Evolutionary conservation across 2,329 filamentous ascomycete species (phyloP).

Genomic region (Stemphylium vesicarium): DNA sequence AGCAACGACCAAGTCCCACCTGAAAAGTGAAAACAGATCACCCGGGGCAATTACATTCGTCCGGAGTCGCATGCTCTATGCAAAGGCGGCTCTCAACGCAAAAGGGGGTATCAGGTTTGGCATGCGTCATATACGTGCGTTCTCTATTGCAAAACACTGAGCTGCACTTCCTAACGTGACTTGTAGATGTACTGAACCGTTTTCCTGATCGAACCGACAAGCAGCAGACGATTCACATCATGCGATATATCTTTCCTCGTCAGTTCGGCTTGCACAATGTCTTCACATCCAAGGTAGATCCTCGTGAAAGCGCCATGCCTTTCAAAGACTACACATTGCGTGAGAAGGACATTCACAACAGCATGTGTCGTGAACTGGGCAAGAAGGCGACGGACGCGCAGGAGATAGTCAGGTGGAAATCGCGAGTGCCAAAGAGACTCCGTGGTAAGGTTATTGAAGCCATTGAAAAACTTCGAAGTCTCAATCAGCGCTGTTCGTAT

Average conservation of each 20-base stretch:
- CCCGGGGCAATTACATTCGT: conserved; percentile 74
- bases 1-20: neutral
- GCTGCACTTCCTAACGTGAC: conserved; percentile 18
- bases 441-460: conserved; percentile 67
- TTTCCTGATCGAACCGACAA: conserved; percentile 58
- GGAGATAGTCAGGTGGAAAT: conserved; percentile 44
- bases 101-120: conserved; percentile 74
- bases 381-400: conserved; percentile 24
- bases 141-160: neutral
- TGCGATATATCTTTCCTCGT: conserved; percentile 93
- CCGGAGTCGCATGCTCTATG: conserved; percentile 85
- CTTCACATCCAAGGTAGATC: conserved; percentile 75
- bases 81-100: conserved; percentile 72
- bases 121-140: conserved; percentile 79
- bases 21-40: conserved; percentile 21
- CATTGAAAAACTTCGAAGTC: conserved; percentile 70
- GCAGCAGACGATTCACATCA: conserved; percentile 69
- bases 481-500: conserved; percentile 80
- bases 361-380: conserved; percentile 29
- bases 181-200: conserved; percentile 79
- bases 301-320: conserved; percentile 69
- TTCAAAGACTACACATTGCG: conserved; percentile 86
- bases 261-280: conserved; percentile 92
- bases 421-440: conserved; percentile 67
- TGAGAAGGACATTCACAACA: conserved; percentile 74